Base-by-base conservation (phyloP, 768 basidiomycete species). In the Polyporus arcularius region DNA sequence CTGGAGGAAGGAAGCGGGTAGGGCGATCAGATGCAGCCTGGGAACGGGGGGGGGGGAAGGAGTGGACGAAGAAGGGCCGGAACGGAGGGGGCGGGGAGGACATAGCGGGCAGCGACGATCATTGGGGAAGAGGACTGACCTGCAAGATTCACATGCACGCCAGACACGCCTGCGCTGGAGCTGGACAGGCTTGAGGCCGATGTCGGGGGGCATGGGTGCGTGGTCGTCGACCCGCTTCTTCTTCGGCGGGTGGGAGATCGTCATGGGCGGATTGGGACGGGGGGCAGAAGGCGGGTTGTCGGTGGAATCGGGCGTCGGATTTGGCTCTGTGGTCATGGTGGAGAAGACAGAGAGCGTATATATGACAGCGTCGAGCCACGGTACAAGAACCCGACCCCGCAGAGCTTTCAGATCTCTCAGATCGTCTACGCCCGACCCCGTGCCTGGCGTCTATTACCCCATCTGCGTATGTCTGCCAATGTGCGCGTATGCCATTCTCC, bases 81-180 rank as follows among this genome's bases (percentile, higher is more conserved):
- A 45, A 38, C 41, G 42, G 50, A 42, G 31, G 35, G 35, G 39
- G 26, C 14, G 46, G 38, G 45, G 45, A 41, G 38, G 35, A 49
- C 40, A 60, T 39, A 57, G 41, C n/a, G 53, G 61, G 61, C 41
- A 58, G 49, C 43, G 60, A 61, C 53, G 62, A 58, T 57, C 55
- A 51, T 40, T 49, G 32, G 16, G 26, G 28, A 32, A 14, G 28
- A 16, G 41, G 28, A 59, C 84, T 49, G 63, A 88, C 92, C 92
- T 86, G 80, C 92, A 94, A 68, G 87, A 86, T 78, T 94, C 92
- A 76, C 92, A 94, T 73, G 92, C 92, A 57, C 92, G 78, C 92
- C 93, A 94, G 49, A 94, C 92, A 67, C 92, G 76, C 48, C 85
- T 74, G 58, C 92, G 82, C 73, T 92, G 92, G 28, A 93, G 80